Evolutionary conservation across 2,329 filamentous ascomycete genomes (phyloP).

Genomic region (Stagonosporopsis cucurbitacearum): DNA sequence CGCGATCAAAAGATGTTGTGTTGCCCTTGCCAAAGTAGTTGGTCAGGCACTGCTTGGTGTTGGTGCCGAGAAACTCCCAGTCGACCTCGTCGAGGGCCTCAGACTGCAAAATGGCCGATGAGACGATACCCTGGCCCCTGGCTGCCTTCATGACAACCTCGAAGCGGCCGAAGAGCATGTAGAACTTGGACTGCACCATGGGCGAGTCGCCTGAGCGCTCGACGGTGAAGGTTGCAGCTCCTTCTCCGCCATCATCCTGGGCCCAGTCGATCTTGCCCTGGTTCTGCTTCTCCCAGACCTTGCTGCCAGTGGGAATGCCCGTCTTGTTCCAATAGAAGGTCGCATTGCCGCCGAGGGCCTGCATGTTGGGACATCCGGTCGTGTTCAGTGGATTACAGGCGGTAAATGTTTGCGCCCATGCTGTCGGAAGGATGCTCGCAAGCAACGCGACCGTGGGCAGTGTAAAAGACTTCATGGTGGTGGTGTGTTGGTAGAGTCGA

Average conservation of each 20-base stretch:
- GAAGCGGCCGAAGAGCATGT: constrained; percentile 62
- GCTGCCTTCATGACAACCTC: constrained; percentile 57
- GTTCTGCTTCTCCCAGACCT: constrained; percentile 68
- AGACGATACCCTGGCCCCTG: constrained; percentile 58
- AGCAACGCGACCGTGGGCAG: constrained; percentile 49
- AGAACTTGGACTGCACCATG: constrained; percentile 70
- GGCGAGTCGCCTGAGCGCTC: constrained; percentile 74
- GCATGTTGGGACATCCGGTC: constrained; percentile 71
- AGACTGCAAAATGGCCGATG: constrained; percentile 58
- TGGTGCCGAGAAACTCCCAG: constrained; percentile 55
- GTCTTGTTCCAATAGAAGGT: constrained; percentile 61
- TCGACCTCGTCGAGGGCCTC: constrained; percentile 63
- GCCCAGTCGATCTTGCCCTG: constrained; percentile 70
- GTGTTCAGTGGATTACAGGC: constrained; percentile 77
- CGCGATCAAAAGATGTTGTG: constrained; percentile 59
- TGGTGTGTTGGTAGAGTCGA: constrained; percentile 5
- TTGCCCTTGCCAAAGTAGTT: constrained; percentile 65
- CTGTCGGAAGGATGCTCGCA: constrained; percentile 50
- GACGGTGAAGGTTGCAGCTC: constrained; percentile 69
- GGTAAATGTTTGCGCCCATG: constrained; percentile 75
- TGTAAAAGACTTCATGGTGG: constrained; percentile 41
- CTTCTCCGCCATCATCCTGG: constrained; percentile 59
- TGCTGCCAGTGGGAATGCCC: constrained; percentile 44
- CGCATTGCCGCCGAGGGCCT: constrained; percentile 69
- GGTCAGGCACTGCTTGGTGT: constrained; percentile 52